Evolutionary conservation across 2,329 filamentous ascomycete species (phyloP).

Genomic region (Sclerotinia nivalis): DNA sequence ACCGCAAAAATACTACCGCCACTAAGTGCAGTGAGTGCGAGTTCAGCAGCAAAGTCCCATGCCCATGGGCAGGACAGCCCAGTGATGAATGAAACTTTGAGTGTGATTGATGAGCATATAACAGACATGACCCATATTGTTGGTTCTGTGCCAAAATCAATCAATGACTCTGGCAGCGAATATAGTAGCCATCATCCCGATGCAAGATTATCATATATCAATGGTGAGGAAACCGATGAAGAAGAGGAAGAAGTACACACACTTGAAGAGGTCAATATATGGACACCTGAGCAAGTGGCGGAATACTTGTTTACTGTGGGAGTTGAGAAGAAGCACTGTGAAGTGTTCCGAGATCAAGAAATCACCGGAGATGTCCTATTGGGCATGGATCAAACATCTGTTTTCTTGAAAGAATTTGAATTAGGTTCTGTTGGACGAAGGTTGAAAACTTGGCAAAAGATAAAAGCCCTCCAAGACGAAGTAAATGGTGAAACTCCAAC

Average conservation of each 20-base stretch:
- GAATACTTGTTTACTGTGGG: slow-evolving; percentile 84
- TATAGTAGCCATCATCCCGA: slow-evolving; percentile 83
- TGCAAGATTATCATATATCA: slow-evolving; percentile 83
- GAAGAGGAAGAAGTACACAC: slow-evolving; percentile 75
- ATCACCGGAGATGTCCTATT: slow-evolving; percentile 91
- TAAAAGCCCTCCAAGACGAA: slow-evolving; percentile 88
- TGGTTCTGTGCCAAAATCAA: slow-evolving; percentile 52
- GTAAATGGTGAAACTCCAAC: slow-evolving; percentile 58
- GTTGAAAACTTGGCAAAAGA: slow-evolving; percentile 95
- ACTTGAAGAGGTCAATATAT: slow-evolving; percentile 72
- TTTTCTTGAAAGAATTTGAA: slow-evolving; percentile 95
- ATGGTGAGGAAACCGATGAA: slow-evolving; percentile 92
- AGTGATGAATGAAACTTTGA: slow-evolving; percentile 91
- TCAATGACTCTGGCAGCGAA: slow-evolving; percentile 82
- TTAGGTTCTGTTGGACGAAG: slow-evolving; percentile 86
- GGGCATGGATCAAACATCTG: slow-evolving; percentile 91
- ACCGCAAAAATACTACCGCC: slow-evolving; percentile 39
- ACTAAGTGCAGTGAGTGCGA: slow-evolving; percentile 41
- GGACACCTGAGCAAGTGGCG: slow-evolving; percentile 80
- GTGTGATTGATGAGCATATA: slow-evolving; percentile 96
- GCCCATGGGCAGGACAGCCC: slow-evolving; percentile 60
- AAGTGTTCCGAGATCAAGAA: slow-evolving; percentile 93
- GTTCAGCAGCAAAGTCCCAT: slow-evolving; percentile 50
- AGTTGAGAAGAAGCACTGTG: slow-evolving; percentile 86
- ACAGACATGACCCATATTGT: slow-evolving; percentile 66